These are phyloP conservation scores for Arthroderma sp. DNA, from an alignment of 2,329 filamentous ascomycete species.

Conservation along the genomic window DNA sequence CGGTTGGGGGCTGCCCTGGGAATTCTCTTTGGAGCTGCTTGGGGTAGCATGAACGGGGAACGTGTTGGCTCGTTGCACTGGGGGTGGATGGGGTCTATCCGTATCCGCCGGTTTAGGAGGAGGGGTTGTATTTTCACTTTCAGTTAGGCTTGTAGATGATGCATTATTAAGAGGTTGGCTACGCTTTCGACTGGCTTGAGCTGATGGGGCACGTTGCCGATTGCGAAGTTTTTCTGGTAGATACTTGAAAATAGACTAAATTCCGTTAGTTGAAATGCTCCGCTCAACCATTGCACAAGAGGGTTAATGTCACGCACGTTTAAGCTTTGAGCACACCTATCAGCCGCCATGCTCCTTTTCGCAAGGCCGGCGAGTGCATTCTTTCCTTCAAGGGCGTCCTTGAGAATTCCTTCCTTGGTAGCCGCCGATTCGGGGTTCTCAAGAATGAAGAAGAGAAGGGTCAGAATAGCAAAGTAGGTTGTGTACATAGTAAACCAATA, in stretches of 20 bases:
- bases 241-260: constrained; percentile 66
- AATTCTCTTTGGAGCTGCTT: constrained; percentile 14
- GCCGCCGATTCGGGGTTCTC: constrained; percentile 50
- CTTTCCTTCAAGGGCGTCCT: constrained; percentile 72
- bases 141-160: constrained; percentile 3
- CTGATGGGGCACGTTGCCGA: constrained; percentile 31
- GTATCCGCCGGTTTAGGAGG: constrained; percentile 11
- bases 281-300: constrained; percentile 6
- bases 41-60: constrained; percentile 23
- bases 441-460: constrained; percentile 49
- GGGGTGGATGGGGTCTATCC: constrained; percentile 7
- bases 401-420: constrained; percentile 58
- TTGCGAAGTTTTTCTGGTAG: constrained; percentile 60
- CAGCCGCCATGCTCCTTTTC: constrained; percentile 74
- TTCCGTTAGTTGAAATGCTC: no score
- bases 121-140: constrained; percentile 11
- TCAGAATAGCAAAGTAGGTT: constrained; percentile 53
- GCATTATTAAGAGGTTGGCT: constrained; percentile 12
- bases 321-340: constrained; percentile 67
- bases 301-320: constrained; percentile 57
- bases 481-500: constrained; percentile 60
- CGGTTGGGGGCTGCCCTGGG: constrained; percentile 12
- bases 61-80: constrained; percentile 26
- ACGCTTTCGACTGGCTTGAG: constrained; percentile 37
- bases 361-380: constrained; percentile 69